Base-by-base conservation (phyloP, 306 rosid genomes). In the Trifolium dubium region DNA sequence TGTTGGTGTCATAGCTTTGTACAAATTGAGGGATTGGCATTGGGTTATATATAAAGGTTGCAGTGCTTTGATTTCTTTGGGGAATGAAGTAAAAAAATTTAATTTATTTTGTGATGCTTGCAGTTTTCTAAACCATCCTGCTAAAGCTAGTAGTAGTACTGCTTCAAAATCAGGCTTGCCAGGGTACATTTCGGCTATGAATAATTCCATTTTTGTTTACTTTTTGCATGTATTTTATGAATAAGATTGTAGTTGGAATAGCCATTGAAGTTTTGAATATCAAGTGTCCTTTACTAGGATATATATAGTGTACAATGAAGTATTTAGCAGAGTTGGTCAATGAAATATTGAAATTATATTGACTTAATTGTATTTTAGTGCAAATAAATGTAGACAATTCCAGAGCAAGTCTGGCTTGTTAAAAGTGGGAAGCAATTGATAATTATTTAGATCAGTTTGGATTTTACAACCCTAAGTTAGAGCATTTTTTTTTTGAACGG, bases 41-140 rank as follows among this genome's bases (percentile, higher is more conserved):
- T n/a, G n/a, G n/a, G n/a, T n/a, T n/a, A n/a, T n/a, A n/a, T n/a
- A n/a, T n/a, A n/a, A n/a, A n/a, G n/a, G 23, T 13, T 7, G 6
- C 23, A 32, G 18, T 19, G 2, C 10, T 53, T 50, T 69, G 61
- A 15, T n/a, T 69, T n/a, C 70, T 47, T 44, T 75, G 28, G 10
- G 31, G 50, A 59, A 30, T 56, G 56, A 54, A 64, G 67, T 53
- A 15, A 7, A 2, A 9, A 1, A 5, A n/a, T 34, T 2, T 0
- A 7, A 9, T 37, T 35, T 11, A 49, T 62, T 1, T 63, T 17
- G 18, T 58, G 44, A 9, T 75, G 71, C 58, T 73, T 49, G 40
- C 63, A 64, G 37, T 64, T 73, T 77, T 68, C 50, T 67, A 72
- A 23, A 2, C 28, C 65, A 28, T 73, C 47, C 71, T 66, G 49